A percentile compares a stretch with the other conserved stretches of the same genome.
phyloP scores from a whole-genome alignment of 2,329 filamentous ascomycete species.

The Xylariaceae sp. region DNA sequence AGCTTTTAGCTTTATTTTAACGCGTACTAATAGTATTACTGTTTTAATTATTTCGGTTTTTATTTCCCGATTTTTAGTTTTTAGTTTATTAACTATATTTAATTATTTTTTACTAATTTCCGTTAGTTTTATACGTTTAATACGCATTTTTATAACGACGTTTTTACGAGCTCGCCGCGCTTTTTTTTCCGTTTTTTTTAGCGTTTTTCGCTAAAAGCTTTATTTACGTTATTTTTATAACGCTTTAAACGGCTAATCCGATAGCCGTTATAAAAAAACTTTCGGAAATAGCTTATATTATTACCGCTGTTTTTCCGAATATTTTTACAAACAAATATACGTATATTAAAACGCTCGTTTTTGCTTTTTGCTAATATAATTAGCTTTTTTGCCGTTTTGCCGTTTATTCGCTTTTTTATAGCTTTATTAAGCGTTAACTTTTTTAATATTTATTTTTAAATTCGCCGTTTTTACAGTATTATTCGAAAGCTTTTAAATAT shows the following conservation, averaged over 20 bases:
- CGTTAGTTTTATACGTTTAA: neutral
- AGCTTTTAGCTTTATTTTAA: neutral
- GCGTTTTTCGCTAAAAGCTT: neutral
- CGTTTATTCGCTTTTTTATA: no score
- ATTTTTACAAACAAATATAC: no score
- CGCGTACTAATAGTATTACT: neutral
- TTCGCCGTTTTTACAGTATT: no score
- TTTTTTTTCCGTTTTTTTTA: neutral
- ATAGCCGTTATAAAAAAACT: neutral
- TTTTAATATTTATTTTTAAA: no score
- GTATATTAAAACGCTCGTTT: no score
- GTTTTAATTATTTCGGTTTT: no score
- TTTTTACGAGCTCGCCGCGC: neutral
- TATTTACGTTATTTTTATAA: neutral
- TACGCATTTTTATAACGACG: neutral
- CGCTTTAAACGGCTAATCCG: neutral
- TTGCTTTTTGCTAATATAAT: neutral
- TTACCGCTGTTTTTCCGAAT: no score
- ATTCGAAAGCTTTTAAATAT: no score
- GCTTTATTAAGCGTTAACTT: no score
- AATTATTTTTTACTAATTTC: neutral
- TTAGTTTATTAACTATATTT: neutral
- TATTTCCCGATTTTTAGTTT: no score
- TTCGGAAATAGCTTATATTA: neutral
- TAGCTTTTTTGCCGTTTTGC: neutral